phyloP scores from a whole-genome alignment of 371 early-diverging fungal species.

The Sporodiniella umbellata region DNA sequence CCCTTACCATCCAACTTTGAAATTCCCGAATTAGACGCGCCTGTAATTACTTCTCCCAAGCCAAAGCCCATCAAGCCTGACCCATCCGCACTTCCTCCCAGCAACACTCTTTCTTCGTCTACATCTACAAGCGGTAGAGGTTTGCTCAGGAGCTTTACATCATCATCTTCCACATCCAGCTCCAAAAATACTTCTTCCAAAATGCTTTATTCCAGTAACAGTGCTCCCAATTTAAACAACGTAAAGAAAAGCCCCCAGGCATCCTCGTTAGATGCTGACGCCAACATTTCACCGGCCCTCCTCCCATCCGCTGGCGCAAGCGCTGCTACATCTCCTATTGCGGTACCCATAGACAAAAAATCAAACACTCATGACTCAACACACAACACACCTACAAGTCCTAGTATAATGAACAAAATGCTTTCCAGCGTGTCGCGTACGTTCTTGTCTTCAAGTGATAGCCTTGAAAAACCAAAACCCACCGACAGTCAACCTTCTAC shows the following conservation, averaged over 20 bases:
- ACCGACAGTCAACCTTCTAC: background rate
- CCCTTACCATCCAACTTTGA: constrained; percentile 50
- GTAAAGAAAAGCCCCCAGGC: background rate
- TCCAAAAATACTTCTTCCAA: background rate
- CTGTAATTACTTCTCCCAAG: constrained; percentile 21
- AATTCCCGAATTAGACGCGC: constrained; percentile 41
- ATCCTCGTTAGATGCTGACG: background rate
- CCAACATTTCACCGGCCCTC: background rate
- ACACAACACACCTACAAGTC: constrained; percentile 8
- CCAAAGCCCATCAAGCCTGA: constrained; percentile 43
- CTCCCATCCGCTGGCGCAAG: background rate
- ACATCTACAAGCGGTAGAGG: constrained; percentile 13
- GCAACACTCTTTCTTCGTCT: constrained; percentile 21
- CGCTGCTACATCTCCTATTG: background rate
- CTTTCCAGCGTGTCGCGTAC: constrained; percentile 34
- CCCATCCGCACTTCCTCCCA: constrained; percentile 22
- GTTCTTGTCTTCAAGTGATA: constrained; percentile 20
- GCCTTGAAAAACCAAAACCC: constrained; percentile 6
- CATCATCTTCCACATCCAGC: constrained; percentile 11
- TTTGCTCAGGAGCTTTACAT: constrained; percentile 39
- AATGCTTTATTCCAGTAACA: constrained; percentile 1
- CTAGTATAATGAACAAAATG: constrained; percentile 27
- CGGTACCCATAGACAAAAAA: background rate
- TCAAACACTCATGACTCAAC: background rate
- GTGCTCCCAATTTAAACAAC: constrained; percentile 5